These are phyloP conservation scores for Syzygium aqueum DNA, from an alignment of 345 rosid genomes.

Conservation along the genomic window DNA sequence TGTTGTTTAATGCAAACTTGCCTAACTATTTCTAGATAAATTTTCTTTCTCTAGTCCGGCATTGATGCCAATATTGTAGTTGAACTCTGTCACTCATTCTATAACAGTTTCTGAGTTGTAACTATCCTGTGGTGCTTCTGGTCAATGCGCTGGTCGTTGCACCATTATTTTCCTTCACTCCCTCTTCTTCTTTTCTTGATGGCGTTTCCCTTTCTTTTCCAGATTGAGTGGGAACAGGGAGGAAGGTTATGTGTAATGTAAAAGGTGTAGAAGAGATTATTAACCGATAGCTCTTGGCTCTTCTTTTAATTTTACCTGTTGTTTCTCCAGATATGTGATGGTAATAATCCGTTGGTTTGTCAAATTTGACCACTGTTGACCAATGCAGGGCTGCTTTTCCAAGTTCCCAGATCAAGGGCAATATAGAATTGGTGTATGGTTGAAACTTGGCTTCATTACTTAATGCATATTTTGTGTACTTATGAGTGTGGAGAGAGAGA, in stretches of 20 bases:
- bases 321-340: background rate
- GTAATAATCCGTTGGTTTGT: background rate
- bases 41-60: background rate
- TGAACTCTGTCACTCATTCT: background rate
- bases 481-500: background rate
- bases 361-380: background rate
- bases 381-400: conserved; percentile 8
- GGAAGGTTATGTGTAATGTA: background rate
- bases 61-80: background rate
- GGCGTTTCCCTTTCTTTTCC: background rate
- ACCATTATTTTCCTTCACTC: background rate
- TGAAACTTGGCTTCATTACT: background rate
- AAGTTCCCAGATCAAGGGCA: conserved; percentile 5
- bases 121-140: background rate
- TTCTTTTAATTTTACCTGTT: background rate
- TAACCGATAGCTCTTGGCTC: background rate
- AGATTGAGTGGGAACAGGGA: background rate
- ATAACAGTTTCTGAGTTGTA: background rate
- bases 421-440: conserved; percentile 6
- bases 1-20: conserved; percentile 39
- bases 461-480: background rate
- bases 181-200: background rate
- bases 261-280: background rate
- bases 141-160: background rate
- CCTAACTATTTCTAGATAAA: conserved; percentile 15